These are phyloP conservation scores for Ustilaginoidea virens DNA, from an alignment of 2,329 filamentous ascomycete genomes.

Conservation along the genomic window DNA sequence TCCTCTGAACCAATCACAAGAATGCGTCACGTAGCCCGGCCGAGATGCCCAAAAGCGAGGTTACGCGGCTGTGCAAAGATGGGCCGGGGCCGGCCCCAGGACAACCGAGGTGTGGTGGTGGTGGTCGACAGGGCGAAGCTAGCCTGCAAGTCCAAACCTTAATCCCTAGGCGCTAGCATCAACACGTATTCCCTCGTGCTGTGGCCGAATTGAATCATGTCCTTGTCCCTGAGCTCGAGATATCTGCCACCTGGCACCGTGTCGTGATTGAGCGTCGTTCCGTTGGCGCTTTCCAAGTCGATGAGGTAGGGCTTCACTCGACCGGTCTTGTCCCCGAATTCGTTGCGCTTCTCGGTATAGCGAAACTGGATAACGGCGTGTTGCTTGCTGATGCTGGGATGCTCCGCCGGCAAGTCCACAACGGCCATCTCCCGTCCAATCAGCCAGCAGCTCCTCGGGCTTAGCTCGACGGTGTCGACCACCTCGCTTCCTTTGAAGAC, in stretches of 20 bases:
- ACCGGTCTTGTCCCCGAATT: constrained; percentile 72
- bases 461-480: constrained; percentile 67
- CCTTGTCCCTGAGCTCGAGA: constrained; percentile 74
- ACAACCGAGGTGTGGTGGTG: too few relatives aligned
- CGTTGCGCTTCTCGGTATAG: constrained; percentile 65
- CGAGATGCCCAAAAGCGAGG: too few relatives aligned
- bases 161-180: constrained; percentile 52
- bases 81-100: too few relatives aligned
- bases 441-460: constrained; percentile 73
- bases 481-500: constrained; percentile 77
- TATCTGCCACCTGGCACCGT: constrained; percentile 61
- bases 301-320: constrained; percentile 78
- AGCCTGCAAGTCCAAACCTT: constrained; percentile 3
- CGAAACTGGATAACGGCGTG: constrained; percentile 93
- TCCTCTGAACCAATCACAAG: too few relatives aligned
- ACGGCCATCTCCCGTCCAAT: constrained; percentile 68
- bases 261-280: constrained; percentile 68
- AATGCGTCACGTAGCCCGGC: too few relatives aligned
- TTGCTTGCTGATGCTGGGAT: constrained; percentile 88
- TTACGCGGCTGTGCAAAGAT: too few relatives aligned
- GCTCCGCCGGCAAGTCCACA: constrained; percentile 71
- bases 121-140: too few relatives aligned
- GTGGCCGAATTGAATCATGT: constrained; percentile 75
- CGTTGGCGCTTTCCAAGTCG: constrained; percentile 86
- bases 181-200: constrained; percentile 92